A percentile compares a stretch with the other conserved stretches of the same genome.
Evolutionary conservation across 192 early-diverging fungal genomes (phyloP).

Genomic region (Coemansia erecta): DNA sequence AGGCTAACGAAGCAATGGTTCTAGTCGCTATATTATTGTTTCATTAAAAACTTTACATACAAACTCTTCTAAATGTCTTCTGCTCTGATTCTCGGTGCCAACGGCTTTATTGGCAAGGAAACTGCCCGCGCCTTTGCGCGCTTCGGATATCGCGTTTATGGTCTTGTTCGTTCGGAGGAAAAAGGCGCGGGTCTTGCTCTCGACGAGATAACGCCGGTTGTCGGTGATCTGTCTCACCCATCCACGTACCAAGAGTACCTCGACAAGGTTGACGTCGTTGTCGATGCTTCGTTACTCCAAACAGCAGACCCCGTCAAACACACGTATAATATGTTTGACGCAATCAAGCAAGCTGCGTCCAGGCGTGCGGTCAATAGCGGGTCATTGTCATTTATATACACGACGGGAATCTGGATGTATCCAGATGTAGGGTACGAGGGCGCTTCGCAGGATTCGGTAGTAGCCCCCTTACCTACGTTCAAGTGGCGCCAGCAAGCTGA

Average conservation of each 20-base stretch:
- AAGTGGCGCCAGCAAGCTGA: slow-evolving; percentile 7
- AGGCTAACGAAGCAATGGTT: no score
- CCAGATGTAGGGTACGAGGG: neutral
- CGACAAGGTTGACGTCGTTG: slow-evolving; percentile 10
- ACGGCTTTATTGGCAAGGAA: slow-evolving; percentile 17
- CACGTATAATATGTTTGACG: neutral
- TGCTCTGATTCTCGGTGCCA: slow-evolving; percentile 15
- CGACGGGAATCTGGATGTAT: slow-evolving; percentile 6
- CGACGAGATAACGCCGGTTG: slow-evolving; percentile 8
- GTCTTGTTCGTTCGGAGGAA: slow-evolving; percentile 8
- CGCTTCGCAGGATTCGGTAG: slow-evolving; percentile 4
- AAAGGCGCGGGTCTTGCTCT: slow-evolving; percentile 2
- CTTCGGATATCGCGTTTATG: slow-evolving; percentile 7
- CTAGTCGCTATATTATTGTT: no score
- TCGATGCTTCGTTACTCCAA: slow-evolving; percentile 4
- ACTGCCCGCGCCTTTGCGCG: slow-evolving; percentile 14
- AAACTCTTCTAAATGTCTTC: slow-evolving; percentile 3
- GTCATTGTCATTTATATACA: slow-evolving; percentile 4
- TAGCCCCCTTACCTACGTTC: neutral
- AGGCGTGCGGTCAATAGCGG: slow-evolving; percentile 9
- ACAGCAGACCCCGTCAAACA: neutral
- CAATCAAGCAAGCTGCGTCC: slow-evolving; percentile 11
- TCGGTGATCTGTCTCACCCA: slow-evolving; percentile 7
- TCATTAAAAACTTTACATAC: no score
- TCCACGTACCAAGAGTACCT: slow-evolving; percentile 1